phyloP scores from a whole-genome alignment of 208 protist genomes.

The Lotmaria passim region DNA sequence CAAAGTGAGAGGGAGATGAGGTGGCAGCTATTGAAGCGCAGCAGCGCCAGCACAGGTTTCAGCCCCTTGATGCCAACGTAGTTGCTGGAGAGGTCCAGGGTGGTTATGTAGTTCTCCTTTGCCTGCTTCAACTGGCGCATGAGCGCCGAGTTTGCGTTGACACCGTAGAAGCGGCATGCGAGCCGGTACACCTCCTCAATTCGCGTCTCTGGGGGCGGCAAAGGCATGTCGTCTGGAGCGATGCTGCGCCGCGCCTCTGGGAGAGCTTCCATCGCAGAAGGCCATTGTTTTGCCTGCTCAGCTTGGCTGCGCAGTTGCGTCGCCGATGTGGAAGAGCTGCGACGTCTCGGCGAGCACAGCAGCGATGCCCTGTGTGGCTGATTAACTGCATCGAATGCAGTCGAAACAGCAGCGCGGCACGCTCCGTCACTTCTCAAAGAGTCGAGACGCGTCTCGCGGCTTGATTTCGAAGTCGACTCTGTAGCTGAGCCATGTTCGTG shows the following conservation, averaged over 20 bases:
- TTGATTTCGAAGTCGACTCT: neutral
- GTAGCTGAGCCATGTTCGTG: neutral
- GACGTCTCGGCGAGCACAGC: neutral
- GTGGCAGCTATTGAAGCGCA: conserved; percentile 36
- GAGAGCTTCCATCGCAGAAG: conserved; percentile 5
- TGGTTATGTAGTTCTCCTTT: conserved; percentile 25
- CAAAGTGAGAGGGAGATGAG: conserved; percentile 44
- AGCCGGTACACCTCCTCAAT: conserved; percentile 36
- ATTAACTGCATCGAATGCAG: no score
- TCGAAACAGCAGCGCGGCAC: neutral
- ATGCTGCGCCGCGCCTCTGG: conserved; percentile 3
- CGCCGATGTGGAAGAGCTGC: neutral
- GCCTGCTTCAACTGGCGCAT: conserved; percentile 23
- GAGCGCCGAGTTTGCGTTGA: conserved; percentile 40
- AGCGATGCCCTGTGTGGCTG: neutral
- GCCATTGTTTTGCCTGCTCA: neutral
- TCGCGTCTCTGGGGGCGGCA: conserved; percentile 4
- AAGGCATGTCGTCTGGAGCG: neutral
- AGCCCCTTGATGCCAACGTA: conserved; percentile 62
- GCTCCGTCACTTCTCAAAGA: neutral
- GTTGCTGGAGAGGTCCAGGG: conserved; percentile 60
- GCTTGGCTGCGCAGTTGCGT: neutral
- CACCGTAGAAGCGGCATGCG: conserved; percentile 32
- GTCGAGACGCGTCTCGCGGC: neutral
- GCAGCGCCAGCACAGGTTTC: conserved; percentile 43